These are phyloP conservation scores for Purpureocillium lavendulum DNA, from an alignment of 2,329 filamentous ascomycete species.

Conservation along the genomic window DNA sequence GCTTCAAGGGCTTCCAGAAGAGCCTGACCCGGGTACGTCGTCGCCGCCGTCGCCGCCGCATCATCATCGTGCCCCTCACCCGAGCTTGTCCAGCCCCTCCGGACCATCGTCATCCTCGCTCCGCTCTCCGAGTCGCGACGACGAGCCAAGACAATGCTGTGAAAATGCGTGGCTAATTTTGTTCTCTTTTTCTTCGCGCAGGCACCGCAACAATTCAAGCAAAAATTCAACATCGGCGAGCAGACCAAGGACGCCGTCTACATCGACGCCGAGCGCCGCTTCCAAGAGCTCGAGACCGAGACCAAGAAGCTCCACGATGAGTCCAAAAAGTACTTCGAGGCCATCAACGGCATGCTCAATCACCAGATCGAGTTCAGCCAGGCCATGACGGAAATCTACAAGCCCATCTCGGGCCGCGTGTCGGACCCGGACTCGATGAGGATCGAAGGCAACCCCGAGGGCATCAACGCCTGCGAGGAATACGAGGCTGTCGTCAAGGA, in stretches of 20 bases:
- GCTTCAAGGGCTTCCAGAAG: constrained; percentile 94
- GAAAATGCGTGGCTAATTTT: background rate
- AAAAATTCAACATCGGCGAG: constrained; percentile 91
- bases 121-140: background rate
- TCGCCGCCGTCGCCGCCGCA: no score
- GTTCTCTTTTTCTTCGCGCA: constrained; percentile 14
- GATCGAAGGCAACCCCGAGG: constrained; percentile 81
- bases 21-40: constrained; percentile 68
- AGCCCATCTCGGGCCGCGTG: constrained; percentile 90
- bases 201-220: constrained; percentile 88
- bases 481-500: constrained; percentile 89
- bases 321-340: constrained; percentile 93
- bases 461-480: constrained; percentile 91
- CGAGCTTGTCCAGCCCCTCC: background rate
- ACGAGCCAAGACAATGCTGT: background rate
- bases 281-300: constrained; percentile 87
- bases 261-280: constrained; percentile 86
- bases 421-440: constrained; percentile 83
- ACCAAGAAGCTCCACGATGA: constrained; percentile 97
- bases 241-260: constrained; percentile 93
- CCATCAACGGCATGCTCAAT: constrained; percentile 94
- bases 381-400: constrained; percentile 93
- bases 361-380: constrained; percentile 99
- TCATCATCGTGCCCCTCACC: constrained; percentile 23
- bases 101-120: background rate